Percentiles rank a stretch among this genome's conserved stretches.
These are phyloP conservation scores for Aschersonia sp. DNA, from an alignment of 2,329 filamentous ascomycete species.

Conservation along the genomic window DNA sequence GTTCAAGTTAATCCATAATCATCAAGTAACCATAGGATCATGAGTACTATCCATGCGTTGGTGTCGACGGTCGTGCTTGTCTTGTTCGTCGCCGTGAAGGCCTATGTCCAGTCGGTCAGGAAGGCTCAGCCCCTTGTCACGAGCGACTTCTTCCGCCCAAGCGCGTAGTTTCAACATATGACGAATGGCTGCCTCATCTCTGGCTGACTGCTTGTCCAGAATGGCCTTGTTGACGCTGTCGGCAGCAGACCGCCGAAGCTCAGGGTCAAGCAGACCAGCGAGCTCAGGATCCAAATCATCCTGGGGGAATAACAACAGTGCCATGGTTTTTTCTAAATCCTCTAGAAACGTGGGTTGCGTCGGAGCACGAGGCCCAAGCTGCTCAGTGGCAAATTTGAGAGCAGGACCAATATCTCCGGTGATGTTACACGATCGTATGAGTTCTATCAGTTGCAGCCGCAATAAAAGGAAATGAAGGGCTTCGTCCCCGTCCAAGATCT, in stretches of 20 bases:
- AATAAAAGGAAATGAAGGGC: constrained; percentile 80
- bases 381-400: constrained; percentile 72
- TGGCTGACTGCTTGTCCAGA: constrained; percentile 54
- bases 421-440: constrained; percentile 66
- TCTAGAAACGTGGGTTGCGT: constrained; percentile 69
- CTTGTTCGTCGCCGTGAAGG: constrained; percentile 20
- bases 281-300: constrained; percentile 66
- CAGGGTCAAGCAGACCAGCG: constrained; percentile 62
- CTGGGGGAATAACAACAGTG: constrained; percentile 75
- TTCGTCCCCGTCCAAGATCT: constrained; percentile 57
- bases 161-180: constrained; percentile 68
- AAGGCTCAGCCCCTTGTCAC: constrained; percentile 15
- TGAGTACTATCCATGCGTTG: constrained; percentile 23
- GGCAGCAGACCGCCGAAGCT: constrained; percentile 71
- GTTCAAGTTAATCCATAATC: constrained; percentile 5
- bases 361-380: constrained; percentile 77
- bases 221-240: constrained; percentile 83
- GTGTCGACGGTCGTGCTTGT: constrained; percentile 10
- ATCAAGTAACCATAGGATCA: constrained; percentile 39
- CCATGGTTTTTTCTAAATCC: constrained; percentile 86
- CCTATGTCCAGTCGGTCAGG: constrained; percentile 22
- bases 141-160: constrained; percentile 63
- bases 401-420: constrained; percentile 63
- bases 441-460: constrained; percentile 81
- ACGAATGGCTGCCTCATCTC: constrained; percentile 68